A percentile compares a stretch with the other conserved stretches of the same genome.
Evolutionary conservation across 805 yeast genomes (phyloP).

Genomic region (Yamadazyma takamatsuzukensis): DNA sequence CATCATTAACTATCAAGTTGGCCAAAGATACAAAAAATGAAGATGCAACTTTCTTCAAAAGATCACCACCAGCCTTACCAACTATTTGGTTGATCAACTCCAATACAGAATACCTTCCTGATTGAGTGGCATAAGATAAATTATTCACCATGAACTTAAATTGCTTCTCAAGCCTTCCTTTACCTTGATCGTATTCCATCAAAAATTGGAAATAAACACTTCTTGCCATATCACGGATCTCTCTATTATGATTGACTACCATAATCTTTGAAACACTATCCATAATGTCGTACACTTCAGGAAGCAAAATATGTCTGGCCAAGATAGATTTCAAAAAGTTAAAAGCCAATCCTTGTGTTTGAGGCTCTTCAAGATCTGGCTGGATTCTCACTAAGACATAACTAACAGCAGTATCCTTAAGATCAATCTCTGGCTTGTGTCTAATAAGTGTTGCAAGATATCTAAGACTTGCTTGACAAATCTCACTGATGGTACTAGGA

Average conservation of each 20-base stretch:
- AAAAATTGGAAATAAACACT: slow-evolving; percentile 78
- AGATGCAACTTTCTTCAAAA: slow-evolving; percentile 58
- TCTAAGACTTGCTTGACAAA: slow-evolving; percentile 76
- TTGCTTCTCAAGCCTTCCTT: slow-evolving; percentile 77
- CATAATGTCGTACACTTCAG: slow-evolving; percentile 89
- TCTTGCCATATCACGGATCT: slow-evolving; percentile 81
- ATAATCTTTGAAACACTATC: slow-evolving; percentile 75
- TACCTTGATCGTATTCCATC: slow-evolving; percentile 93
- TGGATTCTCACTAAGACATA: slow-evolving; percentile 67
- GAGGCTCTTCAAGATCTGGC: slow-evolving; percentile 90
- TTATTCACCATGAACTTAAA: slow-evolving; percentile 78
- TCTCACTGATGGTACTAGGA: slow-evolving; percentile 72
- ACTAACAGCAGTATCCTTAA: slow-evolving; percentile 70
- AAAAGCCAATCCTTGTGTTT: slow-evolving; percentile 83
- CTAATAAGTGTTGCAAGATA: slow-evolving; percentile 71
- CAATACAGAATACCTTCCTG: slow-evolving; percentile 87
- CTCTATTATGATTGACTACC: slow-evolving; percentile 84
- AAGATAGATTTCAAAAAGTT: slow-evolving; percentile 78
- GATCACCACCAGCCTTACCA: slow-evolving; percentile 56
- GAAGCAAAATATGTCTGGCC: slow-evolving; percentile 65
- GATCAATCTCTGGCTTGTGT: slow-evolving; percentile 58
- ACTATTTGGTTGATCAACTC: slow-evolving; percentile 75
- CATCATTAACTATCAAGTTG: slow-evolving; percentile 74
- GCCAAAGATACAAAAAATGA: slow-evolving; percentile 84
- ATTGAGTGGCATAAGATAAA: slow-evolving; percentile 76